Conservation (phyloP, 2,329 filamentous ascomycete genomes). For the Cladorrhinum sp. region DNA sequence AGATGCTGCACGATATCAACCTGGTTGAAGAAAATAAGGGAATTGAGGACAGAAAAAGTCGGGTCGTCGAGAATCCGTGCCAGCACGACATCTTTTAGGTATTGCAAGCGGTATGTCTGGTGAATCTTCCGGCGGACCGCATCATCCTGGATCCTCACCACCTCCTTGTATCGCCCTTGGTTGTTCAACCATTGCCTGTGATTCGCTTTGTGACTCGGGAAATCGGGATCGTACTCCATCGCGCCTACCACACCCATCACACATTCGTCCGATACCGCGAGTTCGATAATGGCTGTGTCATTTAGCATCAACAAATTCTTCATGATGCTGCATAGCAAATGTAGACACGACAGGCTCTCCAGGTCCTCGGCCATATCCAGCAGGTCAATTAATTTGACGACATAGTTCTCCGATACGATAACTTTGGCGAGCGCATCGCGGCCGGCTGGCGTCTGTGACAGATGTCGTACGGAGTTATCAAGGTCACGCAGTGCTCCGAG, state of each 20-base stretch:
- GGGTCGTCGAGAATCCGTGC: constrained; percentile 95
- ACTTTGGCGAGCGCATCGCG: constrained; percentile 86
- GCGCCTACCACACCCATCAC: constrained; percentile 92
- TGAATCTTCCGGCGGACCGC: constrained; percentile 86
- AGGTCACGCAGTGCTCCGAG: constrained; percentile 82
- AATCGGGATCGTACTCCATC: constrained; percentile 96
- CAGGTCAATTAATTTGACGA: constrained; percentile 79
- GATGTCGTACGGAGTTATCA: constrained; percentile 76
- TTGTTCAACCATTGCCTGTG: constrained; percentile 90
- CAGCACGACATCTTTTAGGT: constrained; percentile 96
- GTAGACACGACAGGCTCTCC: constrained; percentile 81
- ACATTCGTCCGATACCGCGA: constrained; percentile 84
- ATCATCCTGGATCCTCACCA: constrained; percentile 84
- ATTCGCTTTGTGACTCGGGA: constrained; percentile 95
- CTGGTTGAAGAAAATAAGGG: constrained; percentile 97
- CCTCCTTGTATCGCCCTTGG: constrained; percentile 90
- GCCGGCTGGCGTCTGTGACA: constrained; percentile 70
- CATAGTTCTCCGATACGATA: constrained; percentile 81
- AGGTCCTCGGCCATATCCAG: constrained; percentile 88
- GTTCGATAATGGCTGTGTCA: constrained; percentile 91
- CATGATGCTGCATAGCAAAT: constrained; percentile 95
- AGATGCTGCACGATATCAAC: constrained; percentile 95
- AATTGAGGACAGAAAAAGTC: constrained; percentile 96
- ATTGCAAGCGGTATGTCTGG: constrained; percentile 91
- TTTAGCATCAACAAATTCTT: constrained; percentile 93